These are phyloP conservation scores for Lachnellula subtilissima DNA, from an alignment of 2,329 filamentous ascomycete species.

Conservation along the genomic window DNA sequence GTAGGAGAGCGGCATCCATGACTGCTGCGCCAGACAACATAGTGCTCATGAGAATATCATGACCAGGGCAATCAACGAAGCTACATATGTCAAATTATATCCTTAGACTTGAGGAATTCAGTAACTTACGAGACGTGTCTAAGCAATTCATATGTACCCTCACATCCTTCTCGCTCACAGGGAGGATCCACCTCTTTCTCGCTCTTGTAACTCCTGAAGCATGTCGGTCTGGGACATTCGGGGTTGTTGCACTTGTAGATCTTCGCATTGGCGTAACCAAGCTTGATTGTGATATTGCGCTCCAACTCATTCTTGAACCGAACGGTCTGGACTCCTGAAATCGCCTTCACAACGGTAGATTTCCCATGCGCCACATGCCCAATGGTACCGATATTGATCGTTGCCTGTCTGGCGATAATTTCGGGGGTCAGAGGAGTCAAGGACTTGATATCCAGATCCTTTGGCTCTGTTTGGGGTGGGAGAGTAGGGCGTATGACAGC, in stretches of 20 bases:
- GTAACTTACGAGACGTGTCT: conserved; percentile 82
- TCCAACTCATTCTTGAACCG: conserved; percentile 99
- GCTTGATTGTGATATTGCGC: conserved; percentile 99
- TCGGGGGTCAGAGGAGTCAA: conserved; percentile 87
- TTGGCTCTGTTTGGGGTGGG: conserved; percentile 89
- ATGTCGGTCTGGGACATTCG: conserved; percentile 87
- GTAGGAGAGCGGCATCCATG: conserved; percentile 95
- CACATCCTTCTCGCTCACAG: conserved; percentile 89
- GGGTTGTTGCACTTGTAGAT: conserved; percentile 97
- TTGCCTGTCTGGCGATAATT: conserved; percentile 96
- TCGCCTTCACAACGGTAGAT: conserved; percentile 97
- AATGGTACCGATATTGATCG: conserved; percentile 98
- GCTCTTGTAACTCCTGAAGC: conserved; percentile 96
- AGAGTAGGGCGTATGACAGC: conserved; percentile 59
- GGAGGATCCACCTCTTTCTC: conserved; percentile 97
- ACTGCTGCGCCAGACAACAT: conserved; percentile 99
- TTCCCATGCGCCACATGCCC: conserved; percentile 99
- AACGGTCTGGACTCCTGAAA: conserved; percentile 97
- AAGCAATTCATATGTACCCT: conserved; percentile 79
- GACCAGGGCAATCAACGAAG: conserved; percentile 97
- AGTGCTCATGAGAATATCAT: conserved; percentile 99
- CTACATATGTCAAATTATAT: conserved; percentile 42
- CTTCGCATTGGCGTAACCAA: conserved; percentile 98
- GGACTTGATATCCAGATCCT: conserved; percentile 74
- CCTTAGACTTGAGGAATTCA: background rate